Conservation (phyloP, 495 filamentous ascomycete genomes). For the Penicillium antarcticum region DNA sequence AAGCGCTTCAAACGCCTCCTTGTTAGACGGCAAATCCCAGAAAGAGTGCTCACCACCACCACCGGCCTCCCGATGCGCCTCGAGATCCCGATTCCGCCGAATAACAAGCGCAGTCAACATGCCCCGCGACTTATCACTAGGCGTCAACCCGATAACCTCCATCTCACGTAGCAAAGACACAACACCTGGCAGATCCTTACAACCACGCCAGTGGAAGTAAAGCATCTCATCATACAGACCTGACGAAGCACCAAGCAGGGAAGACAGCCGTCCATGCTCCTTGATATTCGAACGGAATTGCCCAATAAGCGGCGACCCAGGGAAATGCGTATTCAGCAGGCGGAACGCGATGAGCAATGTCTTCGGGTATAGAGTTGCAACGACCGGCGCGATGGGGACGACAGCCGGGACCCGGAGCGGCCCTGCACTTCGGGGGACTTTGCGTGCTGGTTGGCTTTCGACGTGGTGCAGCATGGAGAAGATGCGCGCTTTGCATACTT, state of each 20-base stretch:
- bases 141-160: constrained; percentile 64
- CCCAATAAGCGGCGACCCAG: constrained; percentile 57
- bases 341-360: constrained; percentile 62
- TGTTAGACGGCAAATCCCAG: constrained; percentile 40
- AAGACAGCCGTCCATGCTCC: constrained; percentile 63
- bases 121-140: constrained; percentile 51
- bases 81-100: constrained; percentile 21
- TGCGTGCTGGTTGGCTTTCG: constrained; percentile 11
- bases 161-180: constrained; percentile 70
- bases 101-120: constrained; percentile 41
- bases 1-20: constrained; percentile 29
- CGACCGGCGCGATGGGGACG: constrained; percentile 49
- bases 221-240: constrained; percentile 74
- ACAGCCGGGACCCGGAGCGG: constrained; percentile 27
- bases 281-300: constrained; percentile 68
- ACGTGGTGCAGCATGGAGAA: constrained; percentile 57
- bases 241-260: constrained; percentile 69
- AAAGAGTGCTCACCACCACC: constrained; percentile 18
- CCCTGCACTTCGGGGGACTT: constrained; percentile 4
- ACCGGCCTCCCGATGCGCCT: constrained; percentile 1
- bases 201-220: constrained; percentile 58
- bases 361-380: constrained; percentile 65
- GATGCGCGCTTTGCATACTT: constrained; percentile 64
- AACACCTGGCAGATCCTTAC: constrained; percentile 58
- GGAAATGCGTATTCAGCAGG: constrained; percentile 59